phyloP scores from a whole-genome alignment of 176 grass and related monocot species.

The Zea luxurians region DNA sequence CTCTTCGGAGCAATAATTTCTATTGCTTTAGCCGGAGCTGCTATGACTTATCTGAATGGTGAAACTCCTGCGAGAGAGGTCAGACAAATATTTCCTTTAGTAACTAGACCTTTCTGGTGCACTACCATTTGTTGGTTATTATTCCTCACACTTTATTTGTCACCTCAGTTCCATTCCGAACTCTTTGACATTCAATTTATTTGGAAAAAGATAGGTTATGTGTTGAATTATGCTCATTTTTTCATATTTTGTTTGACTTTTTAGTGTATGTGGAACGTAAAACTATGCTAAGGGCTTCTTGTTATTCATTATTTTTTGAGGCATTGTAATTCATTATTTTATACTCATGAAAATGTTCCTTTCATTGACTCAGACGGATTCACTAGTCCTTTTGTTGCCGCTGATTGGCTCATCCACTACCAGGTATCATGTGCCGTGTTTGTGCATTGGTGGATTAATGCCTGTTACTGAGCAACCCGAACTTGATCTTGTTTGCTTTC shows the following conservation, averaged over 20 bases:
- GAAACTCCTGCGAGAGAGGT: constrained; percentile 87
- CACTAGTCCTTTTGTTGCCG: constrained; percentile 72
- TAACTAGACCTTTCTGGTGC: constrained; percentile 11
- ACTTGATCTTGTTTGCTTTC: constrained; percentile 39
- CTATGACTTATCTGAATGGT: constrained; percentile 69
- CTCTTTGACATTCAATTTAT: constrained; percentile 9
- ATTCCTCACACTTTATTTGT: constrained; percentile 2
- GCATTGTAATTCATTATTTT: neutral
- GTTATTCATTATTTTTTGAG: neutral
- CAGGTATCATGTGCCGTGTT: constrained; percentile 54
- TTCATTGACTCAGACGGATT: constrained; percentile 65
- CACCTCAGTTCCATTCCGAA: constrained; percentile 3
- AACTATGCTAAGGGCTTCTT: constrained; percentile 7
- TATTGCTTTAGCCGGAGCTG: constrained; percentile 72
- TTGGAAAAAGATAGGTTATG: neutral
- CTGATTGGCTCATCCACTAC: constrained; percentile 86
- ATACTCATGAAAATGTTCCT: neutral
- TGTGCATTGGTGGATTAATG: constrained; percentile 25
- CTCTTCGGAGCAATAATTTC: constrained; percentile 68
- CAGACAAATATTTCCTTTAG: constrained; percentile 22
- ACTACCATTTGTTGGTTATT: neutral
- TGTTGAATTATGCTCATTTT: constrained; percentile 15
- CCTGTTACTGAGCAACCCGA: neutral
- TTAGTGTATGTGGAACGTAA: neutral
- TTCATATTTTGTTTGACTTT: neutral